Conservation (phyloP, 2,329 filamentous ascomycete genomes). For the Fusarium sacchari region DNA sequence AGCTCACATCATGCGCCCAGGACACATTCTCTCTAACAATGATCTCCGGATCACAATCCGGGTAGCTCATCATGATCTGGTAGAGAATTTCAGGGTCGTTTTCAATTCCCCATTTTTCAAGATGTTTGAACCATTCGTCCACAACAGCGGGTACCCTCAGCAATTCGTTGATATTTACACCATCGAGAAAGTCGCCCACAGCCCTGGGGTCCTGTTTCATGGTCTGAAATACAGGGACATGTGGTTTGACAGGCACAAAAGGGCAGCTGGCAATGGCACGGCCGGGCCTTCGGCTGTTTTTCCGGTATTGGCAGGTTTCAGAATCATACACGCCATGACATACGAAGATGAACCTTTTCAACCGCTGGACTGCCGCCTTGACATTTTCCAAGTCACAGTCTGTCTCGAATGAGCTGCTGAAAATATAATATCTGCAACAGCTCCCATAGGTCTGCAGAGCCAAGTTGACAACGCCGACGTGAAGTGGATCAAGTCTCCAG, state of each 20-base stretch:
- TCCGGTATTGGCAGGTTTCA: not conserved
- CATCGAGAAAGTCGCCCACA: not conserved
- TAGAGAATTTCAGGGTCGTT: not conserved
- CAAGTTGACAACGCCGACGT: not conserved
- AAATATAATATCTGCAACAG: not conserved
- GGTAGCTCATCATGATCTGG: not conserved
- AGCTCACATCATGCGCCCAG: not conserved
- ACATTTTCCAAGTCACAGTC: not conserved
- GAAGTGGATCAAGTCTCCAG: not conserved
- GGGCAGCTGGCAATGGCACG: not conserved
- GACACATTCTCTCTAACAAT: not conserved
- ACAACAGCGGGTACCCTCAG: rapidly evolving
- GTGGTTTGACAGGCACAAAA: not conserved
- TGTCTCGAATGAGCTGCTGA: not conserved
- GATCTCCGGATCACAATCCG: not conserved
- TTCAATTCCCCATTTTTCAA: not conserved
- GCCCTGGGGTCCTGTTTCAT: not conserved
- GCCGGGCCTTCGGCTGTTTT: rapidly evolving
- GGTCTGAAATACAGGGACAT: not conserved
- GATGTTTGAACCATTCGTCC: not conserved
- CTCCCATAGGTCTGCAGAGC: not conserved
- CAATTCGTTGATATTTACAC: rapidly evolving
- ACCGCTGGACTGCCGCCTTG: too few species aligned
- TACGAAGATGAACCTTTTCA: not conserved
- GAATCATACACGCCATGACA: not conserved